phyloP scores from a whole-genome alignment of 2,329 filamentous ascomycete genomes.

The Mycosphaerella sp. region DNA sequence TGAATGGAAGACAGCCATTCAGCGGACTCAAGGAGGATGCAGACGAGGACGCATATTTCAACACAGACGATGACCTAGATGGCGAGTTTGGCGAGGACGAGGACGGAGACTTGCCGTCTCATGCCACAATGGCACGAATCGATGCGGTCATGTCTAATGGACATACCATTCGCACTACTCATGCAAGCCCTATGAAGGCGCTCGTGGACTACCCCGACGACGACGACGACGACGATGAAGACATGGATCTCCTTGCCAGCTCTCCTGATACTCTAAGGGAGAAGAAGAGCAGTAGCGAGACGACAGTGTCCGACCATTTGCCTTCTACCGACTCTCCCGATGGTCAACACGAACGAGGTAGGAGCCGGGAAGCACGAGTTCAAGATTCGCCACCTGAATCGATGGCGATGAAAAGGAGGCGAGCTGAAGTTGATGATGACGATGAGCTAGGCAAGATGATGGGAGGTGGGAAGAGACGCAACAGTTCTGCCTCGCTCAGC shows the following conservation, averaged over 20 bases:
- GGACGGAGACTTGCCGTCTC: slow-evolving; percentile 28
- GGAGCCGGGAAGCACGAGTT: slow-evolving; percentile 21
- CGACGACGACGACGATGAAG: slow-evolving; percentile 58
- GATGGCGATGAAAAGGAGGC: slow-evolving; percentile 72
- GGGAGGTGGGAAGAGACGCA: slow-evolving; percentile 39
- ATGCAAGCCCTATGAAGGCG: slow-evolving; percentile 56
- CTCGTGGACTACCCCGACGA: slow-evolving; percentile 91
- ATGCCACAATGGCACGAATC: slow-evolving; percentile 10
- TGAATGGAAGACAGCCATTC: slow-evolving; percentile 54
- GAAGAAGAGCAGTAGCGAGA: slow-evolving; percentile 26
- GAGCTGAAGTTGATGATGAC: slow-evolving; percentile 81
- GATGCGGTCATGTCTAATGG: slow-evolving; percentile 50
- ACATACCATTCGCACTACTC: slow-evolving; percentile 29
- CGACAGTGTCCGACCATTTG: slow-evolving; percentile 18
- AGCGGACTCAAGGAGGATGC: slow-evolving; percentile 74
- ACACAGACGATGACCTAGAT: slow-evolving; percentile 79
- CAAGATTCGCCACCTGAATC: slow-evolving; percentile 31
- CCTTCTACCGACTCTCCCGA: slow-evolving; percentile 18
- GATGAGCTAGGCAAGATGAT: slow-evolving; percentile 84
- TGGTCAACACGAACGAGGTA: slow-evolving; percentile 12
- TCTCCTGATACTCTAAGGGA: slow-evolving; percentile 41
- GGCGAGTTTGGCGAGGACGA: slow-evolving; percentile 47
- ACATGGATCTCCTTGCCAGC: slow-evolving; percentile 50
- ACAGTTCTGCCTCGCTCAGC: slow-evolving; percentile 29
- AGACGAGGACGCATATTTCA: slow-evolving; percentile 90